Evolutionary conservation across 305 asterid species (phyloP).

Genomic region (Coffea humblotiana): DNA sequence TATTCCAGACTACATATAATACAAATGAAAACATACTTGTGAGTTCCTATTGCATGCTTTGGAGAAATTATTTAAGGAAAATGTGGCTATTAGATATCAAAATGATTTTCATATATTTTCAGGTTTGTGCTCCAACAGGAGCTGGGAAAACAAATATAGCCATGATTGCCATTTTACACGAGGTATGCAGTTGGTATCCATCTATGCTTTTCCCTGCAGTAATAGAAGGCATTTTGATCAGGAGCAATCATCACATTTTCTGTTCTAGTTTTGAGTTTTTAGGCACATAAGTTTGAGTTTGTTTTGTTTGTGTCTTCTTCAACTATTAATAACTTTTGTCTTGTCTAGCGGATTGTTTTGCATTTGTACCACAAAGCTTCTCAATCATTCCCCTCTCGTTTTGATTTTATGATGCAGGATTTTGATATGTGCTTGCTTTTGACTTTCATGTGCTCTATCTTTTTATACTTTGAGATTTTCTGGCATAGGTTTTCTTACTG

Average conservation of each 20-base stretch:
- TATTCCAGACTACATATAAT: conserved; percentile 79
- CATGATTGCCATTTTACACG: conserved; percentile 85
- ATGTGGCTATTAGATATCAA: neutral
- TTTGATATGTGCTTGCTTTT: neutral
- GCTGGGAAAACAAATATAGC: conserved; percentile 99
- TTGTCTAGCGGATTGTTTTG: no score
- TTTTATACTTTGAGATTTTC: neutral
- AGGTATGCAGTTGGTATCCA: conserved; percentile 44
- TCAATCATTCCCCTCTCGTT: neutral
- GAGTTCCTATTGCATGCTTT: conserved; percentile 27
- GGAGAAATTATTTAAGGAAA: conserved; percentile 2
- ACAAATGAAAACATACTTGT: conserved; percentile 90
- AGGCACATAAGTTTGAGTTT: neutral
- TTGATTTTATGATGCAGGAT: neutral
- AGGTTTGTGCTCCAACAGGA: conserved; percentile 99
- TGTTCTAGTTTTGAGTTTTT: neutral
- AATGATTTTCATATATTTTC: conserved; percentile 32
- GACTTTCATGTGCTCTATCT: neutral
- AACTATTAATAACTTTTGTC: neutral
- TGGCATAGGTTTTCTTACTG: neutral
- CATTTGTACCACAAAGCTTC: neutral
- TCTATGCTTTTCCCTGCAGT: conserved; percentile 18
- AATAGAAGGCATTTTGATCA: conserved; percentile 12
- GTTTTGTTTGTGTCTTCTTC: no score
- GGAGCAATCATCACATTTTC: neutral